Evolutionary conservation across 2,329 filamentous ascomycete species (phyloP).

Genomic region (Ilyonectria sp.): DNA sequence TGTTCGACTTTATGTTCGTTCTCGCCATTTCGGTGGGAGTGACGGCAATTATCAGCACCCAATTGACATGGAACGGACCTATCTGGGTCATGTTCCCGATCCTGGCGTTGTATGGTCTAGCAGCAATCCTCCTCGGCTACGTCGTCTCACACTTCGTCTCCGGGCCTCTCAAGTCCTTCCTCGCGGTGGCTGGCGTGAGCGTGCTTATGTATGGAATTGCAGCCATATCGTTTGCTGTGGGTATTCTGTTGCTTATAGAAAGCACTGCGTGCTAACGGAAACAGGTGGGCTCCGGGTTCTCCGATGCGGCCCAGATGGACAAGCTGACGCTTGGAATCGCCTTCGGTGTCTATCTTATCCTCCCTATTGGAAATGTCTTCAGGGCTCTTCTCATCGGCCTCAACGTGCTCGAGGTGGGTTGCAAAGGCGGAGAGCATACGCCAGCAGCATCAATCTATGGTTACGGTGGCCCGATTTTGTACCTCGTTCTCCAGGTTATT

Average conservation of each 20-base stretch:
- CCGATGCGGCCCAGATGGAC: slow-evolving; percentile 30
- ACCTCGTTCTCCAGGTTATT: slow-evolving; percentile 79
- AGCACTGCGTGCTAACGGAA: slow-evolving; percentile 13
- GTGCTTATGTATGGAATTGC: slow-evolving; percentile 78
- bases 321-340: slow-evolving; percentile 32
- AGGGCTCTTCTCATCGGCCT: slow-evolving; percentile 80
- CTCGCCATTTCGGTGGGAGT: slow-evolving; percentile 73
- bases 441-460: slow-evolving; percentile 75
- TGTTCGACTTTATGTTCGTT: slow-evolving; percentile 83
- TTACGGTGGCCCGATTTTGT: slow-evolving; percentile 87
- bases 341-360: slow-evolving; percentile 39
- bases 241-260: slow-evolving; percentile 21
- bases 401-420: slow-evolving; percentile 84
- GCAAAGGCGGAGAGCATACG: slow-evolving; percentile 72
- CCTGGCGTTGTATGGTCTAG: slow-evolving; percentile 82
- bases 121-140: slow-evolving; percentile 78
- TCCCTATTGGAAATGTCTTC: slow-evolving; percentile 65
- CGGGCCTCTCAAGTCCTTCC: slow-evolving; percentile 80
- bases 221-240: slow-evolving; percentile 72
- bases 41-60: slow-evolving; percentile 75
- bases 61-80: slow-evolving; percentile 77
- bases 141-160: slow-evolving; percentile 74
- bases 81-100: slow-evolving; percentile 83
- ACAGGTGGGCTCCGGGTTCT: slow-evolving; percentile 33
- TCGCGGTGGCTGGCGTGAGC: slow-evolving; percentile 74